These are phyloP conservation scores for Juglanconis sp. DNA, from an alignment of 2,329 filamentous ascomycete genomes.

Conservation along the genomic window DNA sequence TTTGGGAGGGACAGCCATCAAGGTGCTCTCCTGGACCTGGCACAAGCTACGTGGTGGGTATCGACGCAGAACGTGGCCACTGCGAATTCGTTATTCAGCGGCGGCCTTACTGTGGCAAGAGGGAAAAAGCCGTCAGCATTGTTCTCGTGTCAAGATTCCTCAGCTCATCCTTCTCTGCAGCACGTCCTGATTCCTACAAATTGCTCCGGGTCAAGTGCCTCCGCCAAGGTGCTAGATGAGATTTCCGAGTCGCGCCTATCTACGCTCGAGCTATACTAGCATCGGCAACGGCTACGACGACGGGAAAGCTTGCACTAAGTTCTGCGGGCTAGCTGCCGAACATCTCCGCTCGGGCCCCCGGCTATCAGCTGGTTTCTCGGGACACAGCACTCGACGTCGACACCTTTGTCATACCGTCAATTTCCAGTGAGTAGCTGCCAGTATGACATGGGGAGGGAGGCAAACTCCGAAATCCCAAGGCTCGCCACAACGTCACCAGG, in stretches of 20 bases:
- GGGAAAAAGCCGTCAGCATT: not conserved
- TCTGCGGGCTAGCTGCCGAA: slow-evolving; percentile 8
- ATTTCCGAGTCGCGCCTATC: slow-evolving; percentile 6
- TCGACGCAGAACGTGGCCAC: not conserved
- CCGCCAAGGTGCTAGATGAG: slow-evolving; percentile 14
- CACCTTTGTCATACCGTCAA: slow-evolving; percentile 1
- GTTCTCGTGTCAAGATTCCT: not conserved
- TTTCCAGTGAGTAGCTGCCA: not conserved
- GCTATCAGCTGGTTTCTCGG: not conserved
- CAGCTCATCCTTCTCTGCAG: slow-evolving; percentile 4
- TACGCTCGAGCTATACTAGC: slow-evolving; percentile 8
- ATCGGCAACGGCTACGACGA: slow-evolving; percentile 11
- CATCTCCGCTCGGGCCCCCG: slow-evolving; percentile 1
- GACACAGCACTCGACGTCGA: not conserved
- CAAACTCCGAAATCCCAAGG: not conserved
- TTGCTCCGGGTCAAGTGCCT: not conserved
- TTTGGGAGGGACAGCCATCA: not conserved
- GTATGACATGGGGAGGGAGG: not conserved
- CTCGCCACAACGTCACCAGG: not conserved
- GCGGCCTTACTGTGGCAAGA: not conserved
- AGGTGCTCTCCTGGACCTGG: not conserved
- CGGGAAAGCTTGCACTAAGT: slow-evolving; percentile 2
- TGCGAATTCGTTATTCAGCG: not conserved
- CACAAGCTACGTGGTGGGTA: not conserved
- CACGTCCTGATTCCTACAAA: not conserved